Percentiles rank a stretch among this genome's conserved stretches.
Evolutionary conservation across 192 early-diverging fungal species (phyloP).

Genomic region (Chytriomyces confervae): DNA sequence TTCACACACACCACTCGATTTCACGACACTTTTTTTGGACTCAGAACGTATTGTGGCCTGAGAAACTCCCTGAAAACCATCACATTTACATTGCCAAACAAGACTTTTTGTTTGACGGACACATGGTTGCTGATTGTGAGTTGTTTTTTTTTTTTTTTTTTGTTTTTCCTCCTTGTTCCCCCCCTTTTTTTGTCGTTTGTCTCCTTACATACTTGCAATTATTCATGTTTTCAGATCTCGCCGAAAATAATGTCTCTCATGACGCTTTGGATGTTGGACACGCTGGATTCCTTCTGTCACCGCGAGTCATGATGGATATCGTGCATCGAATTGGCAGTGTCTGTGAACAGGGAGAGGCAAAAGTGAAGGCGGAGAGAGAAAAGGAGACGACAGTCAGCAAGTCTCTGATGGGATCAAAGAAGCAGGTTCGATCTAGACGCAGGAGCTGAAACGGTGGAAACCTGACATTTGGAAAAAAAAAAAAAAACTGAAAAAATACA

Average conservation of each 20-base stretch:
- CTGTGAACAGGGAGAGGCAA: constrained; percentile 1
- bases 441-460: neutral
- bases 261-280: constrained; percentile 33
- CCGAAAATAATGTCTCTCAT: constrained; percentile 18
- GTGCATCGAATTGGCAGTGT: constrained; percentile 23
- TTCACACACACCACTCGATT: constrained; percentile 66
- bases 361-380: neutral
- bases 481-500: no score
- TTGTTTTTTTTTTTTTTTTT: neutral
- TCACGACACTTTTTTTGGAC: constrained; percentile 49
- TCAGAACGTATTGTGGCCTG: constrained; percentile 37
- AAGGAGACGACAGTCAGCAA: neutral
- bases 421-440: neutral
- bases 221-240: constrained; percentile 30
- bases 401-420: neutral
- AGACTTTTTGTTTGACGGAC: constrained; percentile 45
- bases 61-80: constrained; percentile 28
- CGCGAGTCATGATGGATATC: constrained; percentile 31
- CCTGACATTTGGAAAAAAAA: no score
- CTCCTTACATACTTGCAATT: neutral
- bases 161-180: neutral
- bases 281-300: constrained; percentile 39
- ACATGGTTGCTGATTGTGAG: constrained; percentile 33
- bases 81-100: constrained; percentile 29
- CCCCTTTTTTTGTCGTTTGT: neutral